Evolutionary conservation across 371 early-diverging fungal species (phyloP).

Genomic region (Coemansia sp.): DNA sequence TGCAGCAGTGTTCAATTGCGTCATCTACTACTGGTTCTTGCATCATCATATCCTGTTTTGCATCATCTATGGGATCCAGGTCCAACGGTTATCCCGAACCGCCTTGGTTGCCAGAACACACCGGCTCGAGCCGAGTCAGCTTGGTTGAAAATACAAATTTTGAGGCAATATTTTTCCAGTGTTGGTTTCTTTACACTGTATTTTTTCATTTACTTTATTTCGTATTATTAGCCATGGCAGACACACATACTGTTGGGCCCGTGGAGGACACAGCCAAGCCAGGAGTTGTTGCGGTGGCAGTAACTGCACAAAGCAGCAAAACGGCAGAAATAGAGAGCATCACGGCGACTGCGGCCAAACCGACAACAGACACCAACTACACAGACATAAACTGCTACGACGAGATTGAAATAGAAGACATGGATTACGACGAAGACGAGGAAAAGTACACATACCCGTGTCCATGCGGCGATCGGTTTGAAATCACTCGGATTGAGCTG

Average conservation of each 20-base stretch:
- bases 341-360: background rate
- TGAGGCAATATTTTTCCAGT: background rate
- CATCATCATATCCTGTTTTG: background rate
- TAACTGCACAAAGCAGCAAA: background rate
- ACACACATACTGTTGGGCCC: background rate
- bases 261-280: background rate
- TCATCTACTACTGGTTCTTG: background rate
- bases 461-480: slow-evolving; percentile 99
- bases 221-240: background rate
- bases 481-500: slow-evolving; percentile 88
- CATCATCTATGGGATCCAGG: background rate
- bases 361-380: background rate
- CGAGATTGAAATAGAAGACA: slow-evolving; percentile 93
- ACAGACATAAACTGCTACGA: slow-evolving; percentile 60
- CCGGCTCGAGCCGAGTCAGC: background rate
- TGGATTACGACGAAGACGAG: slow-evolving; percentile 90
- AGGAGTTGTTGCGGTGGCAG: background rate
- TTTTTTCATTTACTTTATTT: background rate
- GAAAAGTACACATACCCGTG: slow-evolving; percentile 94
- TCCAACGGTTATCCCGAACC: background rate
- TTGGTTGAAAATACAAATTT: background rate
- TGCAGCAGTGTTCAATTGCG: background rate
- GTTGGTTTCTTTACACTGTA: background rate
- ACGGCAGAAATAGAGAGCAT: background rate
- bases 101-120: background rate